Evolutionary conservation across 352 stramenopile genomes (phyloP).

Genomic region (Phytopythium delawarense): DNA sequence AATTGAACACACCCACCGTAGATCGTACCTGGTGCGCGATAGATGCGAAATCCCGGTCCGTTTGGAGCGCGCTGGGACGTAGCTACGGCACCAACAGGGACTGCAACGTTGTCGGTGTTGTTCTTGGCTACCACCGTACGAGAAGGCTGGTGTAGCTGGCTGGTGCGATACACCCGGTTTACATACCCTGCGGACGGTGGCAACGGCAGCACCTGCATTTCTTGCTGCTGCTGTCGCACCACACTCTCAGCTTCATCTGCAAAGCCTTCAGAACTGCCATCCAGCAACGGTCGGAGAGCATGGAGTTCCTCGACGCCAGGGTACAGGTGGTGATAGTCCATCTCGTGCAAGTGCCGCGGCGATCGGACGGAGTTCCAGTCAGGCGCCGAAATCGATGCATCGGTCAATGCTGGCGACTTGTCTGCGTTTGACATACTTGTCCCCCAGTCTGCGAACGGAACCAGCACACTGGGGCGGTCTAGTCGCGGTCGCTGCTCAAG

Average conservation of each 20-base stretch:
- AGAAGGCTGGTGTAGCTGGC: neutral
- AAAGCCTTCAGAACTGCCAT: neutral
- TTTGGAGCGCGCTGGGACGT: neutral
- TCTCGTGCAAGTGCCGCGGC: constrained; percentile 15
- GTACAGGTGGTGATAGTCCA: constrained; percentile 13
- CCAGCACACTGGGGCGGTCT: constrained; percentile 1
- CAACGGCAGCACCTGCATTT: neutral
- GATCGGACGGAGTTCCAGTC: neutral
- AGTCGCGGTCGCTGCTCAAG: constrained; percentile 6
- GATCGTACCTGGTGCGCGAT: constrained; percentile 3
- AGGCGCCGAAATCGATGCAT: neutral
- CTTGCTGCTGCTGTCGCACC: neutral
- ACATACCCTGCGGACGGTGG: neutral
- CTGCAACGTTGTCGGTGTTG: neutral
- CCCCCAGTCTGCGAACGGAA: constrained; percentile 6
- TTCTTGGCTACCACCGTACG: neutral
- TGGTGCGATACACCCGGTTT: neutral
- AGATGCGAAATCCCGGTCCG: neutral
- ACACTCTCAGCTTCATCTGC: neutral
- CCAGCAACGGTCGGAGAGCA: neutral
- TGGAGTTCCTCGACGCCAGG: neutral
- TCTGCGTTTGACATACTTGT: neutral
- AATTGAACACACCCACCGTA: neutral
- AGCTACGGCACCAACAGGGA: neutral
- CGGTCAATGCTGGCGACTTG: neutral